These are phyloP conservation scores for Saksenaea vasiformis DNA, from an alignment of 371 early-diverging fungal species.

Conservation along the genomic window DNA sequence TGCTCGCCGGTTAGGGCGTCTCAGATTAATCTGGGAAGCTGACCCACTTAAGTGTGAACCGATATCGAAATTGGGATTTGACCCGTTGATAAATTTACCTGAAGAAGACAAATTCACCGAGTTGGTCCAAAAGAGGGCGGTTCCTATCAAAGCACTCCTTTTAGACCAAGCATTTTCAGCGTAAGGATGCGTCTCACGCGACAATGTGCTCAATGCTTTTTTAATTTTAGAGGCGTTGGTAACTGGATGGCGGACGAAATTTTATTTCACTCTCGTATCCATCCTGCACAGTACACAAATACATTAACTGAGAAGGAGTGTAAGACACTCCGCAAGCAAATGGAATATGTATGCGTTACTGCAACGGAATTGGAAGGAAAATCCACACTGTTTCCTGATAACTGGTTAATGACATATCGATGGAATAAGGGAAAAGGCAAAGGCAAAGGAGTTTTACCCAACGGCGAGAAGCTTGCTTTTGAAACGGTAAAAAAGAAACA, in stretches of 20 bases:
- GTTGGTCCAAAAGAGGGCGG: conserved; percentile 31
- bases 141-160: conserved; percentile 60
- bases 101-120: conserved; percentile 32
- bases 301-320: conserved; percentile 49
- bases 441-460: conserved; percentile 29
- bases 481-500: conserved; percentile 26
- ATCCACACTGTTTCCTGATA: conserved; percentile 50
- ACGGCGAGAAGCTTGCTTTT: conserved; percentile 39
- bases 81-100: conserved; percentile 55
- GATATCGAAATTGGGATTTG: conserved; percentile 61
- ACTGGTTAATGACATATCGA: conserved; percentile 68
- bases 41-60: conserved; percentile 47
- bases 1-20: conserved; percentile 51
- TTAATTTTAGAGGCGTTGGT: conserved; percentile 2
- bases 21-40: conserved; percentile 43
- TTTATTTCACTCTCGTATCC: conserved; percentile 5
- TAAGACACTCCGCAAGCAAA: conserved; percentile 31
- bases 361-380: conserved; percentile 64
- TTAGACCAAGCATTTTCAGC: conserved; percentile 64
- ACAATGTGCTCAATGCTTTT: neutral
- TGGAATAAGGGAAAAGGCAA: conserved; percentile 56
- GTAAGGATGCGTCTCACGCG: neutral
- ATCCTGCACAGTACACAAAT: conserved; percentile 41
- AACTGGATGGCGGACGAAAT: conserved; percentile 15
- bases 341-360: conserved; percentile 41